Percentiles rank a stretch among this genome's conserved stretches.
Conservation (phyloP, 768 basidiomycete genomes). For the Podaxis sp. region DNA sequence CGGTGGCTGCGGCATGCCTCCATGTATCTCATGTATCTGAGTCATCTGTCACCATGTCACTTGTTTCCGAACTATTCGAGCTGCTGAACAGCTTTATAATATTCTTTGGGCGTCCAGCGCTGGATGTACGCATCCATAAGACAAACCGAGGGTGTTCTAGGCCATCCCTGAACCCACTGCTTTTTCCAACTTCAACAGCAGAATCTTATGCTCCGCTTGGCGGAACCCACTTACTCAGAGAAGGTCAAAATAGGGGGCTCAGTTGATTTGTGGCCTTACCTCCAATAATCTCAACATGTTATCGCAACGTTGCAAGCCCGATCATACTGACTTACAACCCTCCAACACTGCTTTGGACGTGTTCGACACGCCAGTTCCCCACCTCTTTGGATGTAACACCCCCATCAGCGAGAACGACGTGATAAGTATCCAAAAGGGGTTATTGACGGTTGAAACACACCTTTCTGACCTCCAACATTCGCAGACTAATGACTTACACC, state of each 20-base stretch:
- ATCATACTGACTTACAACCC: neutral
- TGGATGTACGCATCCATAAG: neutral
- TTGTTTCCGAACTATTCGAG: neutral
- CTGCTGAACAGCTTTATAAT: neutral
- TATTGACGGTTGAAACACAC: slow-evolving; percentile 12
- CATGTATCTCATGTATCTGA: neutral
- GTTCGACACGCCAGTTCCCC: slow-evolving; percentile 17
- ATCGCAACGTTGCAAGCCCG: neutral
- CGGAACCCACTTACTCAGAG: neutral
- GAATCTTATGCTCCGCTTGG: neutral
- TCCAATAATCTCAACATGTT: neutral
- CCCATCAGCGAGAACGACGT: slow-evolving; percentile 16
- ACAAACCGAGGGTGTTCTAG: neutral
- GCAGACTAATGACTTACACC: neutral
- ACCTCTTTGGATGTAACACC: slow-evolving; percentile 18
- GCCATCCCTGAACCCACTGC: neutral
- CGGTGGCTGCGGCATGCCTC: neutral
- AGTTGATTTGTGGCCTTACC: neutral
- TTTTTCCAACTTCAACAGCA: neutral
- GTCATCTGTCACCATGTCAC: neutral
- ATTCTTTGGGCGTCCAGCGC: neutral
- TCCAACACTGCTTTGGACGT: neutral
- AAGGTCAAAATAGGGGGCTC: neutral
- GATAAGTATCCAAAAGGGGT: slow-evolving; percentile 11
- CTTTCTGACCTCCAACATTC: slow-evolving; percentile 7